A percentile compares a stretch with the other conserved stretches of the same genome.
Conservation (phyloP, 2,329 filamentous ascomycete species). For the Cytospora piceicola region DNA sequence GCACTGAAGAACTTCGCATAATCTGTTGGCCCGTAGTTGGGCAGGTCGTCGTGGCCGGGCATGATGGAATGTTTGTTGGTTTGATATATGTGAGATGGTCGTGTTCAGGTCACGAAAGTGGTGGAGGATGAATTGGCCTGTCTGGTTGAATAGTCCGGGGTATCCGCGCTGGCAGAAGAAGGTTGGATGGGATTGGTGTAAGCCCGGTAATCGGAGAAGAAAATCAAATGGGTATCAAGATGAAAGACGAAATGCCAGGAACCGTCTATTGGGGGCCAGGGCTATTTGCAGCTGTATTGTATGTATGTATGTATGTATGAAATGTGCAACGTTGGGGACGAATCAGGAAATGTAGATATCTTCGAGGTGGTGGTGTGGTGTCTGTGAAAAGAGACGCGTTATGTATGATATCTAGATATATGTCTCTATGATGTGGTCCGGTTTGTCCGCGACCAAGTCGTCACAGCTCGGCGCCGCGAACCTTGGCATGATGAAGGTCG, state of each 20-base stretch:
- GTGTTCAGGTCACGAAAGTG: neutral
- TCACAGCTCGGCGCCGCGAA: constrained; percentile 5
- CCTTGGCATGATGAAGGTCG: constrained; percentile 11
- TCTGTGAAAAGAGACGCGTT: neutral
- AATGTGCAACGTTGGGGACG: neutral
- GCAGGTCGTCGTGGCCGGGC: constrained; percentile 39
- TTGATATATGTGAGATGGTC: neutral
- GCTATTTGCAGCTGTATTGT: too few relatives aligned
- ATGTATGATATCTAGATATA: neutral
- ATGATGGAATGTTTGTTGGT: neutral
- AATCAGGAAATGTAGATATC: neutral
- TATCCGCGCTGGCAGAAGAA: neutral
- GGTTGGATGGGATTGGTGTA: neutral
- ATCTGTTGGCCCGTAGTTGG: constrained; percentile 47
- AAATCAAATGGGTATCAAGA: constrained; percentile 5
- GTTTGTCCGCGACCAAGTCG: constrained; percentile 16
- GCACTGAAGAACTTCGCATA: constrained; percentile 59
- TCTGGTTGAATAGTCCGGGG: neutral
- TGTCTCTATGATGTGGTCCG: constrained; percentile 13
- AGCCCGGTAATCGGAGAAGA: neutral
- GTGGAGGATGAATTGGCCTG: neutral
- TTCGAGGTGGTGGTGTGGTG: neutral
- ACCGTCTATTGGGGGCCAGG: too few relatives aligned
- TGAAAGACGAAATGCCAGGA: neutral
- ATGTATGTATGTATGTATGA: constrained; percentile 2